Evolutionary conservation across 352 stramenopile genomes (phyloP), one percentile per base, ranked within the genome.

Genomic region (Pythium sukuiense): DNA sequence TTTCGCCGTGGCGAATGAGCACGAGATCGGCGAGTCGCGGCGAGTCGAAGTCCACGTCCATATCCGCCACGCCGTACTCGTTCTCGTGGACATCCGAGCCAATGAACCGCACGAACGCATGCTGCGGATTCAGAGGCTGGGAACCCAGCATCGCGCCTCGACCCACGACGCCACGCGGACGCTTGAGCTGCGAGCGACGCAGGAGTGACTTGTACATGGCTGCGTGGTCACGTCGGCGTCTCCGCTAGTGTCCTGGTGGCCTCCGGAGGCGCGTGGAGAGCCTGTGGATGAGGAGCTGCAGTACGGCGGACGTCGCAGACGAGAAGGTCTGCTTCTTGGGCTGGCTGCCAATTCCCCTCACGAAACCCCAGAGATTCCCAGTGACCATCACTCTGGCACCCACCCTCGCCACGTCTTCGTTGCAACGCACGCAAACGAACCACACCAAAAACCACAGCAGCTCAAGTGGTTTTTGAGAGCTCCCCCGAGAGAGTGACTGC

Each of bases 1-100:
- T 95, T 75, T 96, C 87, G 57, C 89, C 89, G 62, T 96, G 89
- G 39, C 89, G 87, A 52, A 96, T 92, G n/a, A 96, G 81, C 58
- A 96, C 85, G 49, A 96, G 72, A 62, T 96, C 87, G 1, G 78
- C 76, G 16, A 96, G 77, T 2, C 87, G 84, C 18, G 83, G 84
- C 32, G 82, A 68, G 5, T 72, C 50, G 48, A 77, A 77, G 30
- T 68, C 59, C 5, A 24, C 55, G 9, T 55, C 35, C 16, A 29
- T 46, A n/a, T 35, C 54, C 30, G 13, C 45, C 26, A 61, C 3
- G 55, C 35, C 32, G 30, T 70, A 59, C 3, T 65, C 57, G 43
- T 55, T 60, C 41, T 59, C 64, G 37, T 65, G 55, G 16, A 48
- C 64, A 16, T 56, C 64, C 41, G 64, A 57, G 41, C 45, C 45